Percentiles rank a stretch among this genome's conserved stretches.
Evolutionary conservation across 1,139 yeast species (phyloP).

Genomic region (Suhomyces terraborum): DNA sequence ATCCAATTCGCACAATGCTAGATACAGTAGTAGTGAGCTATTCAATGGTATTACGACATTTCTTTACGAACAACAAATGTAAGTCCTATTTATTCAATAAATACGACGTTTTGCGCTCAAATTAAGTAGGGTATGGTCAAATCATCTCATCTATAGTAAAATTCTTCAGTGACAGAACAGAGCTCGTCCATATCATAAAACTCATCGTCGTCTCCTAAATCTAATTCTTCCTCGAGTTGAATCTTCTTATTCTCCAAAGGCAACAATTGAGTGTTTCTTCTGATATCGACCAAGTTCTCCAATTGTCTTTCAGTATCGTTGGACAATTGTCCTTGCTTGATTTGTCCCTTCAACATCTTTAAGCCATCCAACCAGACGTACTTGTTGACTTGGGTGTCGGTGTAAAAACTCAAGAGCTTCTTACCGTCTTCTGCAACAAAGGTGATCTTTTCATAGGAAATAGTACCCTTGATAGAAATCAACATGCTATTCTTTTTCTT

Average conservation of each 20-base stretch:
- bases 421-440: conserved; percentile 46
- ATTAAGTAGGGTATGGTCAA: background rate
- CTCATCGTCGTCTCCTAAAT: conserved; percentile 42
- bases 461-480: conserved; percentile 55
- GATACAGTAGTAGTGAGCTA: background rate
- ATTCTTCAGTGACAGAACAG: conserved; percentile 39
- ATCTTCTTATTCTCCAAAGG: conserved; percentile 43
- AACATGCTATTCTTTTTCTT: conserved; percentile 40
- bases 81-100: conserved; percentile 2
- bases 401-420: conserved; percentile 56
- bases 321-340: conserved; percentile 46
- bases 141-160: conserved; percentile 38
- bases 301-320: conserved; percentile 62
- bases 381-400: conserved; percentile 71
- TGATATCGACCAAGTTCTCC: conserved; percentile 55
- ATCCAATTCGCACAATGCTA: too few species aligned
- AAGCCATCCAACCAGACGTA: conserved; percentile 82
- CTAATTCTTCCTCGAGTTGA: conserved; percentile 26
- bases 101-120: conserved; percentile 1
- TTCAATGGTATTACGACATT: background rate
- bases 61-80: background rate
- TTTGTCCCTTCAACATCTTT: conserved; percentile 53
- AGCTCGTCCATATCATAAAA: conserved; percentile 47
- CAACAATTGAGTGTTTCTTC: conserved; percentile 67
- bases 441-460: conserved; percentile 56